Evolutionary conservation across 2,329 filamentous ascomycete species (phyloP), one percentile per base, ranked within the genome.

Genomic region (Reticulascus tulasneorum): DNA sequence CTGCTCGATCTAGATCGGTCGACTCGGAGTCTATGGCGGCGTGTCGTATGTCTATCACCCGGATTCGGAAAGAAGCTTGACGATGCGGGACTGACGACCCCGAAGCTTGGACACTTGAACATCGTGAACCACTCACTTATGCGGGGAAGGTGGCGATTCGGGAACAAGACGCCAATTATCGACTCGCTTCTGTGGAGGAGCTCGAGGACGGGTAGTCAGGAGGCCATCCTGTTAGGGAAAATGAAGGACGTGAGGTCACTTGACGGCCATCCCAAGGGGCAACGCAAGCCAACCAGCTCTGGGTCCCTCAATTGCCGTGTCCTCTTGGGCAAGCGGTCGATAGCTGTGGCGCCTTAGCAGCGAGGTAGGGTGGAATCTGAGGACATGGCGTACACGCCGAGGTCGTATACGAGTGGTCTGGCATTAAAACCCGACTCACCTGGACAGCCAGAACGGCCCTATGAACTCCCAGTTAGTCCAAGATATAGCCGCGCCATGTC

Each of bases 141-240:
- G 40, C 37, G 32, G 40, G 40, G 40, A 33, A 40, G 22, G 40
- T 42, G 40, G 40, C 40, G 18, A 42, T 29, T 29, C n/a, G 32
- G 37, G 37, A n/a, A 42, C 17, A 23, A 22, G 24, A 22, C 21
- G 15, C 22, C 21, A 29, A 25, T 33, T 32, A 42, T 42, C 40
- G 33, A 12, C 12, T 10, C 28, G 16, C n/a, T 23, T 13, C 21
- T 21, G 15, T 23, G 37, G 37, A 17, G 34, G 17, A 38, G 34
- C 15, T 29, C 29, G 13, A 25, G 15, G 29, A 20, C 24, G 32
- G n/a, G n/a, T n/a, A 15, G 17, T 25, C 23, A 21, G 23, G n/a
- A 17, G 23, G 32, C 40, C n/a, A n/a, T n/a, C n/a, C 18, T 26
- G 17, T 19, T 36, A 40, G 40, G 40, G n/a, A 40, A 42, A 33